Evolutionary conservation across 495 filamentous ascomycete genomes (phyloP).

Genomic region (Penicillium robsamsonii): DNA sequence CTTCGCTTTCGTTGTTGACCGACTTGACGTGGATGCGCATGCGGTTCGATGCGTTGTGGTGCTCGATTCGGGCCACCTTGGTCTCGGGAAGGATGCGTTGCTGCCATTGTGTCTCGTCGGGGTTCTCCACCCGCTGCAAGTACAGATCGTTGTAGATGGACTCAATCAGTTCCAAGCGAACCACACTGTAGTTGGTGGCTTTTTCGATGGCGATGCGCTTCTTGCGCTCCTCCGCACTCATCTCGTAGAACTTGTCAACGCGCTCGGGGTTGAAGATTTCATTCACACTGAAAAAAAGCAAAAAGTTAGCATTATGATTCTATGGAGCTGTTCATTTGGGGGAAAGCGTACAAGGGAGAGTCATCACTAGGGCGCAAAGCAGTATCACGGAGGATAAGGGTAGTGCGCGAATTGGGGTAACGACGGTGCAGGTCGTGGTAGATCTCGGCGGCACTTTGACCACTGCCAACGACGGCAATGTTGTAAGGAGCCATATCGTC

Average conservation of each 20-base stretch:
- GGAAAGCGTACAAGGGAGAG: conserved; percentile 81
- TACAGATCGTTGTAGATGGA: conserved; percentile 82
- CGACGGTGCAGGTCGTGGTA: conserved; percentile 82
- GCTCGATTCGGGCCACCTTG: conserved; percentile 57
- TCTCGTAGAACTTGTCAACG: conserved; percentile 69
- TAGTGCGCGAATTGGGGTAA: conserved; percentile 77
- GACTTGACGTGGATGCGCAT: conserved; percentile 39
- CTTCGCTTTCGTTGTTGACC: conserved; percentile 29
- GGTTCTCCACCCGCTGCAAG: conserved; percentile 69
- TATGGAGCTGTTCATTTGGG: not conserved
- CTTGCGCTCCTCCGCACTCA: conserved; percentile 58
- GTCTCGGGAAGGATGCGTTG: conserved; percentile 72
- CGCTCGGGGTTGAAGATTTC: conserved; percentile 89
- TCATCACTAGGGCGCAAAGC: conserved; percentile 90
- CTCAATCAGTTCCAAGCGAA: conserved; percentile 83
- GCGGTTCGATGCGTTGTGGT: conserved; percentile 43
- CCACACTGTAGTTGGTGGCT: conserved; percentile 91
- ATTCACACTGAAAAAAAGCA: conserved; percentile 65
- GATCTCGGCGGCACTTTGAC: conserved; percentile 93
- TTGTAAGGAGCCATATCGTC: conserved; percentile 58
- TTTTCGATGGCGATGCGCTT: conserved; percentile 62
- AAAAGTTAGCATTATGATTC: not conserved
- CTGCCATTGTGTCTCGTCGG: conserved; percentile 71
- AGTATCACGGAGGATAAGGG: conserved; percentile 71
- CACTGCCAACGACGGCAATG: conserved; percentile 81